A percentile compares a stretch with the other conserved stretches of the same genome.
These are phyloP conservation scores for Apiospora phragmitis DNA, from an alignment of 2,329 filamentous ascomycete genomes.

Conservation along the genomic window DNA sequence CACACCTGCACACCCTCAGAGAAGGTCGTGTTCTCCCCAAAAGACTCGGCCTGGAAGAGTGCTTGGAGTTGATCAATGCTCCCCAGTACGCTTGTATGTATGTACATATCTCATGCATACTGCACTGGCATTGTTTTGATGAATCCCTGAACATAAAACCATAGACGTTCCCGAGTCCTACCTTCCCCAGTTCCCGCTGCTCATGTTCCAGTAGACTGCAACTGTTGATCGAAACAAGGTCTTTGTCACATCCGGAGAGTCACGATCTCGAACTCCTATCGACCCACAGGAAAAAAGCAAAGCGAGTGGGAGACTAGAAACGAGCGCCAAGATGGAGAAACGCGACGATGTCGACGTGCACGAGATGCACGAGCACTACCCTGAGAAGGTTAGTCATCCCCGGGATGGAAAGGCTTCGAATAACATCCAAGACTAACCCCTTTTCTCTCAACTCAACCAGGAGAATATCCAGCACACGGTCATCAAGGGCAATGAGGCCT, in stretches of 20 bases:
- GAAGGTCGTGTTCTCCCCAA: background rate
- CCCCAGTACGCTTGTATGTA: background rate
- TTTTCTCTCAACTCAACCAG: background rate
- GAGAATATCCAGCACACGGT: slow-evolving; percentile 40
- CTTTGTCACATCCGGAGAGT: background rate
- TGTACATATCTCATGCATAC: background rate
- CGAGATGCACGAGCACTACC: background rate
- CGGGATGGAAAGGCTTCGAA: no score
- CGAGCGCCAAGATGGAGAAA: background rate
- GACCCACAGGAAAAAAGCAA: background rate
- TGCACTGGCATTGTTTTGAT: background rate
- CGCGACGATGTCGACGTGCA: background rate
- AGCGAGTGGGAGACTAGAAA: background rate
- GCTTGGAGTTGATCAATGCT: background rate
- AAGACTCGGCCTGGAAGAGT: background rate
- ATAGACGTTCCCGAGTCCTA: background rate
- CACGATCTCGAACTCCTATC: background rate
- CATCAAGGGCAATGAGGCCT: slow-evolving; percentile 53
- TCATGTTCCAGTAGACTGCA: background rate
- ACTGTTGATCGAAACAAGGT: background rate
- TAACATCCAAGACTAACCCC: background rate
- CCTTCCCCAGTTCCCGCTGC: background rate
- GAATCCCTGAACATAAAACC: slow-evolving; percentile 8
- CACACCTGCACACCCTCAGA: slow-evolving; percentile 5
- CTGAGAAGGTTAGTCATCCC: slow-evolving; percentile 6